Evolutionary conservation across 306 rosid genomes (phyloP).

Genomic region (Fagus sylvatica): DNA sequence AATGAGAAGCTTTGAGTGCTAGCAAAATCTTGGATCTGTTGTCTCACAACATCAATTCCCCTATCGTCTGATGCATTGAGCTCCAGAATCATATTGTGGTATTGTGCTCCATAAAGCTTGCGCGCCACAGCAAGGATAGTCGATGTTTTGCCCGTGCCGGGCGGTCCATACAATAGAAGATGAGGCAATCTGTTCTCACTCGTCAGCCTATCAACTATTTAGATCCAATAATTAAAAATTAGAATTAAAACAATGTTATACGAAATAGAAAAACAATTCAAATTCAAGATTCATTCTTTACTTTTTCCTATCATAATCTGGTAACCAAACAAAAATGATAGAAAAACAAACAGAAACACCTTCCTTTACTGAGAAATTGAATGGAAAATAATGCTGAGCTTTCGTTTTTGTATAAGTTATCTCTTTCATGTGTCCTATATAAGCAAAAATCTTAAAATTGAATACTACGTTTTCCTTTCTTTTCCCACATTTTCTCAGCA

Average conservation of each 20-base stretch:
- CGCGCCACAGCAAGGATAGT: conserved; percentile 93
- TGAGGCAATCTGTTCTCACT: conserved; percentile 90
- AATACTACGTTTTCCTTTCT: neutral
- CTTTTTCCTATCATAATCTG: neutral
- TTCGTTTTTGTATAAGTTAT: neutral
- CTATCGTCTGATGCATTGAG: conserved; percentile 94
- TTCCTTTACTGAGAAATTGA: neutral
- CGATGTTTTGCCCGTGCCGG: conserved; percentile 96
- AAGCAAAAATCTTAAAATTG: neutral
- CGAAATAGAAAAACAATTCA: neutral
- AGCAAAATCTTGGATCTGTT: conserved; percentile 94
- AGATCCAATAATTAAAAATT: conserved; percentile 13
- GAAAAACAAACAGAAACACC: neutral
- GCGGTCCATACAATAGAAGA: conserved; percentile 91
- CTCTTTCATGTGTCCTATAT: neutral
- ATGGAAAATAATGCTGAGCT: no score
- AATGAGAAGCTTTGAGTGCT: conserved; percentile 90
- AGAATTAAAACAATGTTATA: conserved; percentile 3
- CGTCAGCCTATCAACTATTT: conserved; percentile 82
- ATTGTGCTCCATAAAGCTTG: conserved; percentile 76
- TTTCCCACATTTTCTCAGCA: neutral
- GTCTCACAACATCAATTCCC: conserved; percentile 92
- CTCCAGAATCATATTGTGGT: conserved; percentile 82
- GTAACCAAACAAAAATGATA: neutral
- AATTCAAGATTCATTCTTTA: neutral